These are phyloP conservation scores for Dothideomycetidae sp. DNA, from an alignment of 2,329 filamentous ascomycete genomes.

Conservation along the genomic window DNA sequence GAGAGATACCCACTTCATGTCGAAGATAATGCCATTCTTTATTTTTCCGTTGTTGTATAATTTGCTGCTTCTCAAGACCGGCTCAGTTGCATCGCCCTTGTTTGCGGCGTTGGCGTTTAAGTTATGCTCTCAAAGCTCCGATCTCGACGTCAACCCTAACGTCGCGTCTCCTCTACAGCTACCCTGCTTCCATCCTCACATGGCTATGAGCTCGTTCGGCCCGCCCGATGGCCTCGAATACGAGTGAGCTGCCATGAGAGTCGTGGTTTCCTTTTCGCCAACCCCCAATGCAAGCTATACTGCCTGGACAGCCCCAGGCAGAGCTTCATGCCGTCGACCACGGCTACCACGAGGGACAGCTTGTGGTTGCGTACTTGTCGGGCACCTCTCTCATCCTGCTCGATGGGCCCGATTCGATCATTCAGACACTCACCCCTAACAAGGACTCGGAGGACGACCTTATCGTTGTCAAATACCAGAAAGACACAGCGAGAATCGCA, in stretches of 20 bases:
- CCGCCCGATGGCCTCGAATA: too few relatives aligned
- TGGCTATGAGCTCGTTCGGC: too few relatives aligned
- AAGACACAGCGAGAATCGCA: slow-evolving; percentile 72
- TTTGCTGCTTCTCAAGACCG: too few relatives aligned
- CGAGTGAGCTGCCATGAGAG: background rate
- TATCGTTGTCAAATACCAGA: slow-evolving; percentile 67
- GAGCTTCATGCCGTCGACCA: slow-evolving; percentile 65
- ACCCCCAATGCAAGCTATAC: slow-evolving; percentile 53
- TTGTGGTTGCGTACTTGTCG: slow-evolving; percentile 74
- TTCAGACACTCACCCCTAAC: slow-evolving; percentile 87
- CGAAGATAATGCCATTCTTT: background rate
- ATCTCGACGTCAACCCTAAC: too few relatives aligned
- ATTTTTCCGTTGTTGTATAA: too few relatives aligned
- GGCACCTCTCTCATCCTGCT: slow-evolving; percentile 80
- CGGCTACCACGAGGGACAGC: slow-evolving; percentile 56
- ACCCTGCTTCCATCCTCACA: too few relatives aligned
- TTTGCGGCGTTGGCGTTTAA: too few relatives aligned
- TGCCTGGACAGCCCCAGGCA: slow-evolving; percentile 64
- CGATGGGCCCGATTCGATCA: slow-evolving; percentile 53
- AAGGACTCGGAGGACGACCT: slow-evolving; percentile 44
- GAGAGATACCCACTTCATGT: background rate
- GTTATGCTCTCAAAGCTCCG: too few relatives aligned
- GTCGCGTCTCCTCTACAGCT: too few relatives aligned
- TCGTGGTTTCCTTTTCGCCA: background rate
- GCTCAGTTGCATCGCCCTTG: too few relatives aligned